Evolutionary conservation across 1,139 yeast species (phyloP), one percentile per base, ranked within the genome.

Genomic region (Pichiaceae sp.): DNA sequence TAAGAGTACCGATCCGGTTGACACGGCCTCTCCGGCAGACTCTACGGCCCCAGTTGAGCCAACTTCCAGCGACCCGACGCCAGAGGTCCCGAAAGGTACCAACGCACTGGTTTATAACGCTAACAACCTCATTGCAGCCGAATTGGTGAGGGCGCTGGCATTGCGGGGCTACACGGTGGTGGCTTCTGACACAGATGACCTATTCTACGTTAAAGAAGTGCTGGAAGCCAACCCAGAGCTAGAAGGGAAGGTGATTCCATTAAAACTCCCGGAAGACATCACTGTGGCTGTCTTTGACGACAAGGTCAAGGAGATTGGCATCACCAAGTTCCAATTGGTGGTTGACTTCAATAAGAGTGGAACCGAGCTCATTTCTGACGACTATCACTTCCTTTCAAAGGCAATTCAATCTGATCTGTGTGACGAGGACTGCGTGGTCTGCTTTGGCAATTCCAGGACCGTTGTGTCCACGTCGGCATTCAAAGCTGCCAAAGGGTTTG

Each of bases 391-490:
- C 15, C n/a, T 26, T 12, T 26, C 35, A 4, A 20, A 18, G 11
- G 11, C 21, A 4, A 14, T 33, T 12, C 14, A 6, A 6, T 27
- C 31, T 18, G 4, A 14, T 17, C n/a, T 33, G 17, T 11, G 18
- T 12, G 28, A 28, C 18, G 17, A 19, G 15, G 21, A 29, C 15
- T 17, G 24, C 9, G 25, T 28, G 3, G 20, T 29, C 17, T 28
- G 31, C 24, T 21, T 25, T 15, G 41, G 41, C 15, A 35, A 39
- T 18, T 40, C 36, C 20, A 28, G 21, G 25, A 29, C 35, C n/a
- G 24, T 34, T 12, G 18, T n/a, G 4, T 33, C 35, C 4, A 11
- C 27, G 12, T 14, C 35, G 5, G 14, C 31, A 12, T 33, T 17
- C 18, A 27, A 28, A 12, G 18, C 30, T 16, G 31, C 28, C 26